phyloP scores from a whole-genome alignment of 225 moss, liverwort and hornwort genomes.

The Marchantia paleacea region DNA sequence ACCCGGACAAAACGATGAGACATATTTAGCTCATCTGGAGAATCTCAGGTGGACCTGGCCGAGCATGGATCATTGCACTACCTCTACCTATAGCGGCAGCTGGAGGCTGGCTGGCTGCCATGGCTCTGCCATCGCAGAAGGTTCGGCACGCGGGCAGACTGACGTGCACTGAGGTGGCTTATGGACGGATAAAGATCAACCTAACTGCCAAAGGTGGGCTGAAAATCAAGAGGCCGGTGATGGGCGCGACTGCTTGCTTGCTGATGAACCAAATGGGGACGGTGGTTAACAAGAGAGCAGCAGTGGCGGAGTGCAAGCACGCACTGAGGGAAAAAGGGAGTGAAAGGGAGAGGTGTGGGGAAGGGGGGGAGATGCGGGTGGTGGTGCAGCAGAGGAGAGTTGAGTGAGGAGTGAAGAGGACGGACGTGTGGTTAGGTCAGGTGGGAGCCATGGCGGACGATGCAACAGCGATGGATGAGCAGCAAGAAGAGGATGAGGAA shows the following conservation, averaged over 20 bases:
- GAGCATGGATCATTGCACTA: too few species aligned
- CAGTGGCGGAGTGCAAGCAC: not conserved
- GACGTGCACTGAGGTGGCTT: not conserved
- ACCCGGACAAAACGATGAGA: not conserved
- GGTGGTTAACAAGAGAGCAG: not conserved
- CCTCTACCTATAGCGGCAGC: not conserved
- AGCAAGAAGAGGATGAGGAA: constrained; percentile 7
- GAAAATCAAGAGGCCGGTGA: not conserved
- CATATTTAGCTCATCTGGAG: not conserved
- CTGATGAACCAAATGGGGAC: too few species aligned
- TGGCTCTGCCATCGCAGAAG: not conserved
- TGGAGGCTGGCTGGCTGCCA: not conserved
- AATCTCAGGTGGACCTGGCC: too few species aligned
- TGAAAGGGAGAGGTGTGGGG: not conserved
- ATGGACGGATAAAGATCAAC: not conserved
- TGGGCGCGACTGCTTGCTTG: too few species aligned
- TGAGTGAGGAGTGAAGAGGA: not conserved
- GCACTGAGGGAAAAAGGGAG: not conserved
- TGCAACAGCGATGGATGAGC: constrained; percentile 10
- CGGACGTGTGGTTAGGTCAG: not conserved
- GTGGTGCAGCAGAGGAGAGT: not conserved
- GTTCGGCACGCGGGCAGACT: not conserved
- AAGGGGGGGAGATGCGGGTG: constrained; percentile 4
- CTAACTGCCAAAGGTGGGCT: not conserved
- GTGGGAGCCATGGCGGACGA: constrained; percentile 35